These are phyloP conservation scores for Hydnomerulius pinastri DNA, from an alignment of 768 basidiomycete species.

Conservation along the genomic window DNA sequence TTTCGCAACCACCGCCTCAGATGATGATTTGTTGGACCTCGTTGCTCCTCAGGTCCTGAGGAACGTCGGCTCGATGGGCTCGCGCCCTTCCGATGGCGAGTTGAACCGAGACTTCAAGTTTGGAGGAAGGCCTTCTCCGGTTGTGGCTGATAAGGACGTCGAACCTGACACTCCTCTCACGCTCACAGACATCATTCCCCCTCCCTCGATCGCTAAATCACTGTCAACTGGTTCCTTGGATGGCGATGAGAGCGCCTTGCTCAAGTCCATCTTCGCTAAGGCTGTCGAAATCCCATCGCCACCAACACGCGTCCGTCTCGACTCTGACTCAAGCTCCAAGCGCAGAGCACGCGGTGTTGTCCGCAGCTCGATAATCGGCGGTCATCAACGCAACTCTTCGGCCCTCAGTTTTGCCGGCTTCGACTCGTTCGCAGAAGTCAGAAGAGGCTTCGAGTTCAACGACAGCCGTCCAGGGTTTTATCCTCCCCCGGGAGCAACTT, in stretches of 20 bases:
- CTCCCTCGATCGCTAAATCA: conserved; percentile 51
- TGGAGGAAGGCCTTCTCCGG: conserved; percentile 47
- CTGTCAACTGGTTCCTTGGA: conserved; percentile 46
- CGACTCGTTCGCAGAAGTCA: conserved; percentile 76
- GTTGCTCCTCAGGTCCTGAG: conserved; percentile 19
- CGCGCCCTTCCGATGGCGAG: conserved; percentile 60
- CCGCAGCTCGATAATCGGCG: conserved; percentile 16
- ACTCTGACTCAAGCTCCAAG: conserved; percentile 49
- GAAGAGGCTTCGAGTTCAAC: conserved; percentile 76
- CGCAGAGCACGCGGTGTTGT: conserved; percentile 24
- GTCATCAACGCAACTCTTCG: conserved; percentile 44
- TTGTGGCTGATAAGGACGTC: conserved; percentile 8
- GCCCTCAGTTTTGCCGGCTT: conserved; percentile 69
- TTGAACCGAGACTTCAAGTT: conserved; percentile 77
- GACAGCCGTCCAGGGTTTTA: conserved; percentile 66
- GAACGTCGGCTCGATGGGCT: conserved; percentile 35
- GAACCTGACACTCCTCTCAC: conserved; percentile 45
- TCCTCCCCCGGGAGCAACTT: conserved; percentile 46
- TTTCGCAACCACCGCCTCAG: conserved; percentile 30
- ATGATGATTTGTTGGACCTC: conserved; percentile 31
- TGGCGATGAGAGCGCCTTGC: conserved; percentile 52
- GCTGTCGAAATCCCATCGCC: conserved; percentile 41
- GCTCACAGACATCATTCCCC: conserved; percentile 76
- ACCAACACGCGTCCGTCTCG: conserved; percentile 34
- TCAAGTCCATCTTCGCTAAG: conserved; percentile 57